These are phyloP conservation scores for Candida sp. DNA, from an alignment of 1,139 yeast genomes.

Conservation along the genomic window DNA sequence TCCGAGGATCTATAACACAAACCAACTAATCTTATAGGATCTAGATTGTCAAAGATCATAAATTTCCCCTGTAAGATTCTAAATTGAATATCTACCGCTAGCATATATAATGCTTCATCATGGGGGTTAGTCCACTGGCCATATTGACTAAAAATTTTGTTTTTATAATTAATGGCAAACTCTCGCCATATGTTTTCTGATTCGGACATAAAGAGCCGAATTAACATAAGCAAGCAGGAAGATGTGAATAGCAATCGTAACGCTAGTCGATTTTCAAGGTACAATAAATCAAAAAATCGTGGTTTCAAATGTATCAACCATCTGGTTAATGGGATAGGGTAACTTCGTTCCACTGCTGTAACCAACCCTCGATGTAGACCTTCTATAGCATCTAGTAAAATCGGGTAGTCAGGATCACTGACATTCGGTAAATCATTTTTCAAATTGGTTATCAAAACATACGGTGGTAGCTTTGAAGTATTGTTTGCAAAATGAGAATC, in stretches of 20 bases:
- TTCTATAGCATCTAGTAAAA: not conserved
- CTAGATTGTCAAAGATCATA: not conserved
- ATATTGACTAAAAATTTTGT: constrained; percentile 8
- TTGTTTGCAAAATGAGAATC: not conserved
- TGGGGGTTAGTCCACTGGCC: constrained; percentile 12
- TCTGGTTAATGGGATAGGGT: constrained; percentile 24
- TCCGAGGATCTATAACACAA: not conserved
- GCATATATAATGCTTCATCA: constrained; percentile 11
- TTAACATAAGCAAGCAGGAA: constrained; percentile 14
- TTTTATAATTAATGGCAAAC: constrained; percentile 19
- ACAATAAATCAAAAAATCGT: constrained; percentile 12
- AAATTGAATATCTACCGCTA: not conserved
- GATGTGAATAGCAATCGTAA: constrained; percentile 20
- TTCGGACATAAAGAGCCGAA: constrained; percentile 18
- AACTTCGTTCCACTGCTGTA: constrained; percentile 5
- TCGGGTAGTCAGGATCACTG: not conserved
- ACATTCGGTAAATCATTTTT: not conserved
- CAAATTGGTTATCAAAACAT: not conserved
- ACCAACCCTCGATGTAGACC: not conserved
- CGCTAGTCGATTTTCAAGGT: constrained; percentile 19
- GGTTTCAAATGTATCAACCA: constrained; percentile 16
- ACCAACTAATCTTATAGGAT: not conserved
- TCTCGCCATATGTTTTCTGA: constrained; percentile 24
- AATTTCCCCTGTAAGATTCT: not conserved
- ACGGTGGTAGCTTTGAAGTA: not conserved